phyloP scores from a whole-genome alignment of 1,284 basidiomycete genomes.

The Trichosporon coremiiforme region DNA sequence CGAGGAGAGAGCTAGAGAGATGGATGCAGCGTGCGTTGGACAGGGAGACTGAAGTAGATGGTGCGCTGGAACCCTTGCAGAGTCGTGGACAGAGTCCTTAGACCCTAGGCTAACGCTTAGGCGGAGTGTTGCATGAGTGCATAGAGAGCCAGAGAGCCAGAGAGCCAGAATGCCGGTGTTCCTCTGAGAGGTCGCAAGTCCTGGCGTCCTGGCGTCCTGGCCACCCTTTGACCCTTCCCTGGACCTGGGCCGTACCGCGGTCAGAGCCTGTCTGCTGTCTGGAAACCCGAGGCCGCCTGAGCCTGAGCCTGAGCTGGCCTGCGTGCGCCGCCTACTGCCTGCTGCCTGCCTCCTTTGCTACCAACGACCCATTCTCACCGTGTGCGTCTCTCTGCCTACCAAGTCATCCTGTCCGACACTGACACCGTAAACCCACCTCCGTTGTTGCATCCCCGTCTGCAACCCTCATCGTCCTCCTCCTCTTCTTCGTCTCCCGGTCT shows the following conservation, averaged over 20 bases:
- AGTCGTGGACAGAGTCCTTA: not conserved
- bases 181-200: no score
- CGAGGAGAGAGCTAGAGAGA: not conserved
- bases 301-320: not conserved
- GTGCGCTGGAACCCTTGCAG: slow-evolving; percentile 9
- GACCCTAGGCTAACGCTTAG: not conserved
- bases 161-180: no score
- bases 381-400: not conserved
- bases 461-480: not conserved
- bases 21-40: not conserved
- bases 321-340: not conserved
- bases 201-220: not conserved
- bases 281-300: no score
- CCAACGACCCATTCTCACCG: not conserved
- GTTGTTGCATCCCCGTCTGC: not conserved
- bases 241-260: slow-evolving; percentile 1
- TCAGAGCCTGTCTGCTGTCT: not conserved
- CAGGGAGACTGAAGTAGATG: not conserved
- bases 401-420: not conserved
- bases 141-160: no score
- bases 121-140: no score
- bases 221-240: not conserved
- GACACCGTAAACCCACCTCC: slow-evolving; percentile 1
- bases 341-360: not conserved
- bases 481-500: not conserved